Base-by-base conservation (phyloP, 2,329 filamentous ascomycete genomes). In the Nigrograna mackinnonii region DNA sequence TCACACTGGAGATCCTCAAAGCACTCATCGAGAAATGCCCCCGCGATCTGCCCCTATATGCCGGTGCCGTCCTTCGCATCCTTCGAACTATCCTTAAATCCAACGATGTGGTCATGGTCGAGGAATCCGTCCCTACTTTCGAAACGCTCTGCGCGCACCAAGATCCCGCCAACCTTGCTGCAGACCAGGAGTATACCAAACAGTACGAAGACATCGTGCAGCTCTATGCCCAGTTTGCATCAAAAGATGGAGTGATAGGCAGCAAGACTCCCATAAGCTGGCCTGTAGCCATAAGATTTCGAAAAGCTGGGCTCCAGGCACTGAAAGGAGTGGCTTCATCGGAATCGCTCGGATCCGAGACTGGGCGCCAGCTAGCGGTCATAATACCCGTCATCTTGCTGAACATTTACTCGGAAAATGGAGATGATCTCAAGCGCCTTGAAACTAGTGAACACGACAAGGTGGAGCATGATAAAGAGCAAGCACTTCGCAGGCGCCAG, bases 21-120 rank as follows among this genome's bases (percentile, higher is more conserved):
- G 90, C 91, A 34, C 79, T 99, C 58, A 91, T 97, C 69, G 91
- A 97, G 65, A 96, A 96, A 72, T 83, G 89, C 32, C 87, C 90
- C 46, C 87, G 91, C 66, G 91, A 96, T 66, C 83, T 96, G 36
- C 88, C 90, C 38, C 83, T 99, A 38, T 95, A 95, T 66, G 90
- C 90, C 35, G 81, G 82, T 49, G 89, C 88, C 60, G 84, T 96
- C 42, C 82, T 97, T 63, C 88, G 86, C 57, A 87, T 96, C 52
- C 81, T 97, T 61, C 83, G 86, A 52, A 85, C 85, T 42, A 86
- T 97, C 58, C 80, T 97, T 40, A 83, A 84, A 46, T 95, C 91
- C 49, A 84, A 86, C 67, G 90, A 97, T 67, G 87, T 97, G 50
- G 89, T 87, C 55, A 89, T 97, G 84, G 85, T 95, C 48, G 91